A percentile compares a stretch with the other conserved stretches of the same genome.
Conservation (phyloP, 257 asterid genomes). For the Solanum bulbocastanum region DNA sequence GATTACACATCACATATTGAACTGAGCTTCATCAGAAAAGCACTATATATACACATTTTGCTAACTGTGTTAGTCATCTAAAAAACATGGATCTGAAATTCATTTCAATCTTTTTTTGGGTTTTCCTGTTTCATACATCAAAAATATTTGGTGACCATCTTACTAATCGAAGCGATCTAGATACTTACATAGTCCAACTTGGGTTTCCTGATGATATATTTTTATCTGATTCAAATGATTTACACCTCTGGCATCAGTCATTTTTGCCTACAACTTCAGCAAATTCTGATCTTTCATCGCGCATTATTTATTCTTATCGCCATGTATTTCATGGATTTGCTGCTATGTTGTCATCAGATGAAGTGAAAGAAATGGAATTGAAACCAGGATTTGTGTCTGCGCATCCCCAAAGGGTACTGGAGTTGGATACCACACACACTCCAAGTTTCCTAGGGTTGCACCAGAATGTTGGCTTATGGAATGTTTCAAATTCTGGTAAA, state of each 20-base stretch:
- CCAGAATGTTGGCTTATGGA: background rate
- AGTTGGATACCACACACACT: background rate
- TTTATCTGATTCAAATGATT: background rate
- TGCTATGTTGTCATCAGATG: background rate
- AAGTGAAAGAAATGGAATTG: background rate
- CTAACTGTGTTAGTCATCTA: background rate
- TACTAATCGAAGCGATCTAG: background rate
- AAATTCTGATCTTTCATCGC: background rate
- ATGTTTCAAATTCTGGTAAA: background rate
- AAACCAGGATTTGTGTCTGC: slow-evolving; percentile 1
- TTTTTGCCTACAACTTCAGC: background rate
- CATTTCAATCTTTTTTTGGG: too few species aligned
- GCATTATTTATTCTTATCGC: background rate
- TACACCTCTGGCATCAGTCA: background rate
- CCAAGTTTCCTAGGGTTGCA: background rate
- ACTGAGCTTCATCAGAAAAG: background rate
- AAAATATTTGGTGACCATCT: background rate
- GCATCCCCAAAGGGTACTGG: background rate
- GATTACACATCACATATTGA: background rate
- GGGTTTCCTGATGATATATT: background rate
- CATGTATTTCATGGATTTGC: background rate
- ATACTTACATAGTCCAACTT: background rate
- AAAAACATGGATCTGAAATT: background rate
- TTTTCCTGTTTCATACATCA: background rate
- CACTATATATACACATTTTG: background rate